phyloP scores from a whole-genome alignment of 805 yeast genomes.

The Yamadazyma paraphyllophila region DNA sequence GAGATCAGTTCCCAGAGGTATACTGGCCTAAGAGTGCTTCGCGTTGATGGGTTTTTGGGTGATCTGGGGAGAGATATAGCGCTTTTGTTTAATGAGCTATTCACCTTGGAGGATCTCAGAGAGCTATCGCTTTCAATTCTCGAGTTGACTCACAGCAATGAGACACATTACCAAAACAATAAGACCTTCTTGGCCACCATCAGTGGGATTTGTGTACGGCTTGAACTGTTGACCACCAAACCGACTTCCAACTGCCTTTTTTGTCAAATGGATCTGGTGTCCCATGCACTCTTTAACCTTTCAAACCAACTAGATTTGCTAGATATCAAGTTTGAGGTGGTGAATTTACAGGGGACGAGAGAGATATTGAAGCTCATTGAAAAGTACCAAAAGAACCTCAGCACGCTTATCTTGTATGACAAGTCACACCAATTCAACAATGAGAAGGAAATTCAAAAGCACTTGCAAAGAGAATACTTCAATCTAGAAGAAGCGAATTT shows the following conservation, averaged over 20 bases:
- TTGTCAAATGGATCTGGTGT: slow-evolving; percentile 17
- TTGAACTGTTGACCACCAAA: slow-evolving; percentile 11
- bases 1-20: background rate
- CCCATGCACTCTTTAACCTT: slow-evolving; percentile 7
- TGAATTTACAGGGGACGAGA: slow-evolving; percentile 10
- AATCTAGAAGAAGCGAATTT: slow-evolving; percentile 9
- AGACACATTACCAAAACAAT: slow-evolving; percentile 14
- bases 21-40: slow-evolving; percentile 7
- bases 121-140: slow-evolving; percentile 17
- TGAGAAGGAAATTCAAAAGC: slow-evolving; percentile 14
- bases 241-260: slow-evolving; percentile 22
- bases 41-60: slow-evolving; percentile 23
- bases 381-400: slow-evolving; percentile 13
- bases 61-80: slow-evolving; percentile 11
- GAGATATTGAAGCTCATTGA: slow-evolving; percentile 10
- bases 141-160: slow-evolving; percentile 22
- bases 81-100: slow-evolving; percentile 9
- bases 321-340: slow-evolving; percentile 16
- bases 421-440: slow-evolving; percentile 16
- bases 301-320: slow-evolving; percentile 11
- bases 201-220: slow-evolving; percentile 9
- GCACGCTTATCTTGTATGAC: slow-evolving; percentile 15
- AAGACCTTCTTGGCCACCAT: slow-evolving; percentile 14
- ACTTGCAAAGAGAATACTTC: slow-evolving; percentile 1
- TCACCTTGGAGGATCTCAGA: slow-evolving; percentile 16